phyloP scores from a whole-genome alignment of 2,329 filamentous ascomycete species.

The Cercospora zeina region DNA sequence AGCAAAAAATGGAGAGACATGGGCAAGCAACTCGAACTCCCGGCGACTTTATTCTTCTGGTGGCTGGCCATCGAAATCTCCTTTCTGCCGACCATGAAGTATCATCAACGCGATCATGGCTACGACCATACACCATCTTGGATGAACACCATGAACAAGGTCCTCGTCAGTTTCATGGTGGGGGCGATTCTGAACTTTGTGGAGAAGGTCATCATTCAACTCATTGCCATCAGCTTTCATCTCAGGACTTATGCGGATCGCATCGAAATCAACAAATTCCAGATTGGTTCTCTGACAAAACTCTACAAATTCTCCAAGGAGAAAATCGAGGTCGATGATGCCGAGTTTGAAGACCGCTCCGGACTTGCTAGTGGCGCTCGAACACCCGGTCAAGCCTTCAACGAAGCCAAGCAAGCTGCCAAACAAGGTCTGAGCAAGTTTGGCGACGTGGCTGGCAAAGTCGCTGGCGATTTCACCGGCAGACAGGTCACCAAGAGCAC shows the following conservation, averaged over 20 bases:
- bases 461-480: constrained; percentile 91
- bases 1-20: constrained; percentile 92
- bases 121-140: constrained; percentile 58
- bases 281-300: constrained; percentile 69
- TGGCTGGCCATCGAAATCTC: constrained; percentile 82
- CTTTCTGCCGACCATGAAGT: constrained; percentile 77
- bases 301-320: constrained; percentile 65
- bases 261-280: constrained; percentile 89
- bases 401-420: constrained; percentile 70
- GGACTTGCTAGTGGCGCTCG: constrained; percentile 60
- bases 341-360: constrained; percentile 66
- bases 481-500: constrained; percentile 65
- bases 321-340: constrained; percentile 69
- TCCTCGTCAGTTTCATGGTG: constrained; percentile 83
- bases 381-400: constrained; percentile 72
- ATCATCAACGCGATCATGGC: constrained; percentile 59
- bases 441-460: constrained; percentile 78
- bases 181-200: constrained; percentile 76
- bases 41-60: constrained; percentile 87
- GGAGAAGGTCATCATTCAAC: constrained; percentile 91
- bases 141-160: constrained; percentile 78
- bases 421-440: constrained; percentile 75
- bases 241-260: constrained; percentile 84
- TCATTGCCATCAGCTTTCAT: constrained; percentile 93
- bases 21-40: constrained; percentile 79